phyloP scores from a whole-genome alignment of 768 basidiomycete species.

The Gloeophyllum trabeum region DNA sequence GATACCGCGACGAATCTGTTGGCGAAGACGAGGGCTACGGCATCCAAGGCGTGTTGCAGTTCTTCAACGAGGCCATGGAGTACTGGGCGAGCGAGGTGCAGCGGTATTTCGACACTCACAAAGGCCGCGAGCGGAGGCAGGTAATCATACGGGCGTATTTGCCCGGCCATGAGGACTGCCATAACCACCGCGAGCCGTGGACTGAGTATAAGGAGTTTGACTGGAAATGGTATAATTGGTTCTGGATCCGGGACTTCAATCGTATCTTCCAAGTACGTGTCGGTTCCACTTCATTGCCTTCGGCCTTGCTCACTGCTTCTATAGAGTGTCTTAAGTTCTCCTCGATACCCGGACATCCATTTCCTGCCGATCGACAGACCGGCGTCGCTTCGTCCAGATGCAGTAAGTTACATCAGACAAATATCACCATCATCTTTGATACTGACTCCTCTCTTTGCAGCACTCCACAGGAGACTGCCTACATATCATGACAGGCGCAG shows the following conservation, averaged over 20 bases:
- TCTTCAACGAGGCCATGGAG: slow-evolving; percentile 46
- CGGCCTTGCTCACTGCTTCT: slow-evolving; percentile 1
- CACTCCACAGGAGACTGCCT: slow-evolving; percentile 35
- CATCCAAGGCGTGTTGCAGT: slow-evolving; percentile 38
- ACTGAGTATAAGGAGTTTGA: slow-evolving; percentile 28
- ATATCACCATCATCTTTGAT: neutral
- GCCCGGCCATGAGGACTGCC: slow-evolving; percentile 59
- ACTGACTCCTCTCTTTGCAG: slow-evolving; percentile 12
- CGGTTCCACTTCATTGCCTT: slow-evolving; percentile 5
- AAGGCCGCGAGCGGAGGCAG: slow-evolving; percentile 19
- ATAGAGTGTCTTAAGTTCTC: slow-evolving; percentile 20
- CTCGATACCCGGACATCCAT: slow-evolving; percentile 40
- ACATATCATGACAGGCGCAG: slow-evolving; percentile 33
- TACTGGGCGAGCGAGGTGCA: slow-evolving; percentile 46
- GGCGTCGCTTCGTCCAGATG: slow-evolving; percentile 50
- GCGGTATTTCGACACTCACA: slow-evolving; percentile 19
- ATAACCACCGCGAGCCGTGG: slow-evolving; percentile 34
- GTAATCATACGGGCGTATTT: slow-evolving; percentile 51
- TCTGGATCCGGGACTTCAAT: slow-evolving; percentile 45
- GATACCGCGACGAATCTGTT: slow-evolving; percentile 22
- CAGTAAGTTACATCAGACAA: slow-evolving; percentile 25
- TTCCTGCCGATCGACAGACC: slow-evolving; percentile 54
- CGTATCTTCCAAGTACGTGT: slow-evolving; percentile 38
- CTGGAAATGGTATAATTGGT: slow-evolving; percentile 57
- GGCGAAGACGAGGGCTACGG: slow-evolving; percentile 26